phyloP scores from a whole-genome alignment of 75 land plant species.

The Adiantum capillusveneris region DNA sequence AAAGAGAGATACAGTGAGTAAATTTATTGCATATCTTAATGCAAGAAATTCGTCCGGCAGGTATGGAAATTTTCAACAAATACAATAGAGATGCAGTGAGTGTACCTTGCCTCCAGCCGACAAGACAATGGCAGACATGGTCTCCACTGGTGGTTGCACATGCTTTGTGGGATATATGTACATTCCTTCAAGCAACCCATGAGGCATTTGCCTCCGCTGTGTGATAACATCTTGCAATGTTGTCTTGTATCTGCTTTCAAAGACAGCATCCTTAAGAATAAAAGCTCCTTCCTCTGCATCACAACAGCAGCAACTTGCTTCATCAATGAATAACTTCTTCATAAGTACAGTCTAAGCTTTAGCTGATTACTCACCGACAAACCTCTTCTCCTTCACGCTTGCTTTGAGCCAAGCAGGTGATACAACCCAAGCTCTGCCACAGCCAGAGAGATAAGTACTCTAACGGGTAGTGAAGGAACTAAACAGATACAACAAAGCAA shows the following conservation, averaged over 20 bases:
- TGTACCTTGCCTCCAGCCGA: constrained; percentile 73
- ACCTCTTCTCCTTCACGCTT: constrained; percentile 49
- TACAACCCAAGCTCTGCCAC: constrained; percentile 65
- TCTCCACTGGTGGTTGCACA: constrained; percentile 48
- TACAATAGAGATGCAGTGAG: background rate
- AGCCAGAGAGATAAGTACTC: too few species aligned
- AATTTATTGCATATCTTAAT: too few species aligned
- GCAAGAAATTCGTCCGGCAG: too few species aligned
- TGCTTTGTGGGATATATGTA: constrained; percentile 41
- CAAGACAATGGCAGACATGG: constrained; percentile 37
- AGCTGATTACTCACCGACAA: constrained; percentile 53
- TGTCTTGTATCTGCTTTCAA: constrained; percentile 40
- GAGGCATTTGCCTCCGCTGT: constrained; percentile 41
- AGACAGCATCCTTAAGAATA: constrained; percentile 54
- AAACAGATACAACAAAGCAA: too few species aligned
- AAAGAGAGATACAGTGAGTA: too few species aligned
- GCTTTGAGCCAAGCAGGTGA: constrained; percentile 75
- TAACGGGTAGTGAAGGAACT: too few species aligned
- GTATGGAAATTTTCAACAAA: background rate
- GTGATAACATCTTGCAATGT: constrained; percentile 36
- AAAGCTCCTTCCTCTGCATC: constrained; percentile 53
- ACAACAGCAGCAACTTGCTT: background rate
- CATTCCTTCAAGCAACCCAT: constrained; percentile 44
- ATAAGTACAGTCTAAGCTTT: too few species aligned
- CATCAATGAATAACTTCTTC: too few species aligned